phyloP scores from a whole-genome alignment of 192 early-diverging fungal genomes.

The Phlyctochytrium bullatum region DNA sequence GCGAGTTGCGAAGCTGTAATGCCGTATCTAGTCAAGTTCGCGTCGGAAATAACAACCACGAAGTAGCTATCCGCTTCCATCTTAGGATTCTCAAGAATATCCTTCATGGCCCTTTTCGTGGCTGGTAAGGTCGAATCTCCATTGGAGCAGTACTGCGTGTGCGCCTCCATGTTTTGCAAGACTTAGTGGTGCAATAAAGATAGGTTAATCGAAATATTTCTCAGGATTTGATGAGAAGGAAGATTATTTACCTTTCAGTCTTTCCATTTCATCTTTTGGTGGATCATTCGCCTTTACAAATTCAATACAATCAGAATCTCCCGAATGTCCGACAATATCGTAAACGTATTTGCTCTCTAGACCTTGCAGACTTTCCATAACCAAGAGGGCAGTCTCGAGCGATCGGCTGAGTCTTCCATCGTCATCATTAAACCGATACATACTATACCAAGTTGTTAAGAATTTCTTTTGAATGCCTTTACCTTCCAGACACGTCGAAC shows the following conservation, averaged over 20 bases:
- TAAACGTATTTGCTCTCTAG: slow-evolving; percentile 81
- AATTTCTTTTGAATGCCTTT: no score
- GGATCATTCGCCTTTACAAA: slow-evolving; percentile 70
- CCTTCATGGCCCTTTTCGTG: slow-evolving; percentile 67
- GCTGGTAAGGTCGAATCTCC: slow-evolving; percentile 52
- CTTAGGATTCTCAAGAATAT: slow-evolving; percentile 74
- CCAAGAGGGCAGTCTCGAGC: slow-evolving; percentile 42
- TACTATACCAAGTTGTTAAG: no score
- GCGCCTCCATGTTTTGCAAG: slow-evolving; percentile 68
- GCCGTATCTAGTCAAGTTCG: slow-evolving; percentile 75
- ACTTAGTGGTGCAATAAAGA: no score
- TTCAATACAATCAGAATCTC: slow-evolving; percentile 70
- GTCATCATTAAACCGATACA: slow-evolving; percentile 42
- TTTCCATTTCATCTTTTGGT: slow-evolving; percentile 76
- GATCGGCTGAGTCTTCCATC: slow-evolving; percentile 40
- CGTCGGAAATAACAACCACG: slow-evolving; percentile 75
- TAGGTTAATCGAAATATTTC: slow-evolving; percentile 65
- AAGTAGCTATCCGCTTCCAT: slow-evolving; percentile 75
- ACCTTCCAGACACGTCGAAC: slow-evolving; percentile 77
- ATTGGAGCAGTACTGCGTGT: slow-evolving; percentile 77
- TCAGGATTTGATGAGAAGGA: slow-evolving; percentile 51
- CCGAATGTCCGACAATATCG: slow-evolving; percentile 70
- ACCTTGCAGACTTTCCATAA: slow-evolving; percentile 69
- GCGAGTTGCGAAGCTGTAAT: slow-evolving; percentile 57
- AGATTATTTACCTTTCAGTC: slow-evolving; percentile 68